Conservation (phyloP, 208 protist genomes). For the Herpetomonas muscarum region DNA sequence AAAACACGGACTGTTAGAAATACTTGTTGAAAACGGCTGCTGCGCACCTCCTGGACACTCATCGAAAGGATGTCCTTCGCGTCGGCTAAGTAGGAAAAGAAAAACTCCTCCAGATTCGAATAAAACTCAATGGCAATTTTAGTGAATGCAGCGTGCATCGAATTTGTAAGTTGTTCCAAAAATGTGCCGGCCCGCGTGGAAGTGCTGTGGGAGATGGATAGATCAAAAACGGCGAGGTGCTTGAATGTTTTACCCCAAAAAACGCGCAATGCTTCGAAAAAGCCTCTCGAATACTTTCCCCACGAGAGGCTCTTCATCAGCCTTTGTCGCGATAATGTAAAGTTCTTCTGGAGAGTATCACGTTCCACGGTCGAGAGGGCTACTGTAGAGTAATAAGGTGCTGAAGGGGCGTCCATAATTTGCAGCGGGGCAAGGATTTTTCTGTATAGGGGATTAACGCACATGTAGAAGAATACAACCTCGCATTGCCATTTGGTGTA, state of each 20-base stretch:
- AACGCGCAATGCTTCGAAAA: constrained; percentile 51
- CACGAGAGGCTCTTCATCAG: constrained; percentile 50
- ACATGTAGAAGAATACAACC: constrained; percentile 82
- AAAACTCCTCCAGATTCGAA: constrained; percentile 65
- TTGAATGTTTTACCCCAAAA: constrained; percentile 59
- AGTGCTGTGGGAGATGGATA: constrained; percentile 20
- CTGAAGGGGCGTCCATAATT: constrained; percentile 19
- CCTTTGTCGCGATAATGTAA: constrained; percentile 24
- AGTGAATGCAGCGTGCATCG: constrained; percentile 63
- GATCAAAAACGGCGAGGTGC: constrained; percentile 51
- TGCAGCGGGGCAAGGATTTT: constrained; percentile 62
- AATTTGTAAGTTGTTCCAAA: constrained; percentile 41
- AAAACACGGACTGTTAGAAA: constrained; percentile 74
- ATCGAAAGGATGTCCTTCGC: constrained; percentile 33
- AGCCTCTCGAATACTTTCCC: constrained; percentile 36
- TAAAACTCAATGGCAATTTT: constrained; percentile 83
- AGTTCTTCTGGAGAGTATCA: constrained; percentile 10
- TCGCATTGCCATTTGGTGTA: constrained; percentile 49
- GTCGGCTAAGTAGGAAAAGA: constrained; percentile 44
- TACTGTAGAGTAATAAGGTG: constrained; percentile 1
- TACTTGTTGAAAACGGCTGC: constrained; percentile 45
- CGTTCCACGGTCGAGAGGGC: background rate
- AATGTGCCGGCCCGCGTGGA: constrained; percentile 51
- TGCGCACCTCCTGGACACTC: constrained; percentile 26
- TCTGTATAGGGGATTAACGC: constrained; percentile 53